Base-by-base conservation (phyloP, 495 filamentous ascomycete species). In the Pseudevernia furfuracea region DNA sequence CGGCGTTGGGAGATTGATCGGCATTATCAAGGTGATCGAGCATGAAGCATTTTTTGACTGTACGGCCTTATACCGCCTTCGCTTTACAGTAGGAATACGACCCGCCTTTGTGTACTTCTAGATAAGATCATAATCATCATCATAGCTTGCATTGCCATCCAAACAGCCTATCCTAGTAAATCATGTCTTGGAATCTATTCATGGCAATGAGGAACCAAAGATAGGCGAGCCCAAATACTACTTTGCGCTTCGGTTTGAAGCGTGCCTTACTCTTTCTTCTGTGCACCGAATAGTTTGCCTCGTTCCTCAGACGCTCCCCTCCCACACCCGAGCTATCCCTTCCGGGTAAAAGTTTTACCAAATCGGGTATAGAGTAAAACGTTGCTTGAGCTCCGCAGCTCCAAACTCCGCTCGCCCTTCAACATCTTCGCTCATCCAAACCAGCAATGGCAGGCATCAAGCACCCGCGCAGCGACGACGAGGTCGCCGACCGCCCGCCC, bases 361-460 rank as follows among this genome's bases (percentile, higher is more conserved):
- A n/a, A n/a, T n/a, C n/a, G n/a, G n/a, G n/a, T n/a, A n/a, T n/a
- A n/a, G n/a, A n/a, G n/a, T n/a, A n/a, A n/a, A n/a, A n/a, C n/a
- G n/a, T n/a, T n/a, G 6, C 37, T 10, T 39, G 9, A 39, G 12
- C 37, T 39, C 5, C 37, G 37, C 37, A 14, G 37, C 37, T 39
- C 34, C 7, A 34, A 36, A 36, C 21, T 10, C 44, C 25, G n/a
- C 0, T 19, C 39, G 21, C 8, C 21, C 34, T 36, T 36, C n/a
- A n/a, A n/a, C 3, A 43, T 43, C 59, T 36, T 30, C 41, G 28
- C 28, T 11, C 21, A 36, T 37, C 6, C 23, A 2, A 53, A 34
- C 56, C 43, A 59, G 53, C 56, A 62, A 73, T 74, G 70, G 76
- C 78, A 60, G 82, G 81, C 58, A 75, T 81, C 49, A 88, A 87